Evolutionary conservation across 768 basidiomycete genomes (phyloP), one percentile per base, ranked within the genome.

Genomic region (Russula sp.): DNA sequence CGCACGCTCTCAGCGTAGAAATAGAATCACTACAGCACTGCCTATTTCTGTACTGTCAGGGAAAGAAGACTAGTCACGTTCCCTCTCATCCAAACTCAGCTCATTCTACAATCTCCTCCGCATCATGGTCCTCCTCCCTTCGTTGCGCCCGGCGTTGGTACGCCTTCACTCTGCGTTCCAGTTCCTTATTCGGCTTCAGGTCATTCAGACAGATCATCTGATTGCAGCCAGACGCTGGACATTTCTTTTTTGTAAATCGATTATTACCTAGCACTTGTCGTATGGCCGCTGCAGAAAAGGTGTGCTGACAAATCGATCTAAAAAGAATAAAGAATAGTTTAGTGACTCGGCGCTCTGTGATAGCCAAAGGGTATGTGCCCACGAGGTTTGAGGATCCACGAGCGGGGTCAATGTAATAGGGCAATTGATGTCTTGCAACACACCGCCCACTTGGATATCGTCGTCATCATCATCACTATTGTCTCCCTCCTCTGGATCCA

Each of bases 361-460:
- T 6, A 62, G 30, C 20, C 28, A 30, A 30, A 50, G 36, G 24
- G 22, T 24, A 54, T 36, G 36, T 5, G 79, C 89, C 61, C 72
- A 95, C 94, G 91, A 93, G 4, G 89, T 92, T 63, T 90, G 77
- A 2, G 95, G 93, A 57, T 96, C 79, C 24, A 79, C 80, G 44
- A 92, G 79, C 16, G 80, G 73, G 2, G 77, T 81, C 50, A 94
- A 78, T 0, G 89, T 86, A 56, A 98, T 77, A 2, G 94, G 94
- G 69, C 94, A 96, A 61, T 84, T 88, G 79, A 87, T 92, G 70
- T 86, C 87, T 71, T 91, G 89, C 7, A 86, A 89, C 32, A 87
- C 81, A 28, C 92, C 94, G 58, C 95, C 95, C 56, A 96, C 79
- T 75, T 94, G 89, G 36, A 98, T 75, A 14, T 97, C 95, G 58